Evolutionary conservation across 805 yeast species (phyloP).

Genomic region (Wickerhamomyces alni): DNA sequence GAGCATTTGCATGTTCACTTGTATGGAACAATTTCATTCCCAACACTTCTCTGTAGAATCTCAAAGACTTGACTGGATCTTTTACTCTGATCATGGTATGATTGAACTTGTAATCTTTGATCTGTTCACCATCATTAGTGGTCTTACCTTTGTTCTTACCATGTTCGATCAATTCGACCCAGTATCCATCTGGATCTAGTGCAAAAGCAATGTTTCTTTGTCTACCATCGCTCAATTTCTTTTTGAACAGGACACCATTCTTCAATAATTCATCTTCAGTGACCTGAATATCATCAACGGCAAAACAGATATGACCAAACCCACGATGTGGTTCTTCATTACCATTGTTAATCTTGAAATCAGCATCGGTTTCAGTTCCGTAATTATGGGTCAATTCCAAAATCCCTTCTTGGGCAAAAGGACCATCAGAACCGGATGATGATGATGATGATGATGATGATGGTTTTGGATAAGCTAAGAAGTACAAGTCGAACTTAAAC

Average conservation of each 20-base stretch:
- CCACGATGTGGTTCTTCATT: conserved; percentile 83
- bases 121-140: conserved; percentile 26
- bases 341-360: conserved; percentile 67
- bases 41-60: conserved; percentile 70
- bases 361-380: conserved; percentile 57
- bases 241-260: conserved; percentile 70
- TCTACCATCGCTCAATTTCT: conserved; percentile 83
- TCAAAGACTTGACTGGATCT: conserved; percentile 71
- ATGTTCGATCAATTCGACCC: conserved; percentile 85
- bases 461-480: conserved; percentile 40
- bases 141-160: conserved; percentile 31
- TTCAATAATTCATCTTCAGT: conserved; percentile 54
- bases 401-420: conserved; percentile 44
- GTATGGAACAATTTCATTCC: conserved; percentile 73
- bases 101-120: conserved; percentile 42
- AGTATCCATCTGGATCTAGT: conserved; percentile 92
- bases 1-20: conserved; percentile 55
- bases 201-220: conserved; percentile 92
- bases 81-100: conserved; percentile 92
- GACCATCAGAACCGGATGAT: too few species aligned
- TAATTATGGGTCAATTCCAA: conserved; percentile 80
- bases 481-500: conserved; percentile 58
- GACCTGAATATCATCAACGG: conserved; percentile 71
- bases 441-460: too few species aligned
- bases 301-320: conserved; percentile 88